A percentile compares a stretch with the other conserved stretches of the same genome.
Conservation (phyloP, 345 rosid genomes). For the Mercurialis annua region DNA sequence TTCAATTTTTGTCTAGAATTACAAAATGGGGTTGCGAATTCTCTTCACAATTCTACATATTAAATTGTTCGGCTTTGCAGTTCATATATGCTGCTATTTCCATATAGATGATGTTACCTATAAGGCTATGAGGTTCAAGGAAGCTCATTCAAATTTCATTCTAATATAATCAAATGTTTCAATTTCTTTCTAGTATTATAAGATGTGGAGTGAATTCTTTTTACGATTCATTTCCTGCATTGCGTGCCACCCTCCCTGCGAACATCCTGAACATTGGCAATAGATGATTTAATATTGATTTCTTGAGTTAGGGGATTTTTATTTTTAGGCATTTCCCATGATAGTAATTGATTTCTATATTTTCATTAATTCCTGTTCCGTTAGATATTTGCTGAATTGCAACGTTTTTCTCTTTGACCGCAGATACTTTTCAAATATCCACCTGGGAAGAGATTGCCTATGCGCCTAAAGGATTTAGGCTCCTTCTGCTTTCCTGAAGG, state of each 20-base stretch:
- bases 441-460: conserved; percentile 74
- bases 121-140: background rate
- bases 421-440: conserved; percentile 91
- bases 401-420: conserved; percentile 14
- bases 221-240: too few species aligned
- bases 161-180: too few species aligned
- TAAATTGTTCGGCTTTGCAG: background rate
- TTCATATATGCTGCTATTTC: background rate
- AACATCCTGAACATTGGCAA: background rate
- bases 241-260: conserved; percentile 9
- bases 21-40: background rate
- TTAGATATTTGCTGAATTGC: conserved; percentile 13
- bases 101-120: background rate
- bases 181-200: too few species aligned
- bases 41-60: background rate
- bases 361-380: conserved; percentile 1
- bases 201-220: too few species aligned
- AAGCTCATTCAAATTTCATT: conserved; percentile 3
- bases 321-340: background rate
- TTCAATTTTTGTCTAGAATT: conserved; percentile 4
- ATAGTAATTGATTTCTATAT: conserved; percentile 1
- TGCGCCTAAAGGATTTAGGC: conserved; percentile 81
- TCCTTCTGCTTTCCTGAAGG: conserved; percentile 96
- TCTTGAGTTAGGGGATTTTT: background rate
- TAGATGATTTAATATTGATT: background rate